These are phyloP conservation scores for Alternaria conjuncta DNA, from an alignment of 2,329 filamentous ascomycete genomes.

Conservation along the genomic window DNA sequence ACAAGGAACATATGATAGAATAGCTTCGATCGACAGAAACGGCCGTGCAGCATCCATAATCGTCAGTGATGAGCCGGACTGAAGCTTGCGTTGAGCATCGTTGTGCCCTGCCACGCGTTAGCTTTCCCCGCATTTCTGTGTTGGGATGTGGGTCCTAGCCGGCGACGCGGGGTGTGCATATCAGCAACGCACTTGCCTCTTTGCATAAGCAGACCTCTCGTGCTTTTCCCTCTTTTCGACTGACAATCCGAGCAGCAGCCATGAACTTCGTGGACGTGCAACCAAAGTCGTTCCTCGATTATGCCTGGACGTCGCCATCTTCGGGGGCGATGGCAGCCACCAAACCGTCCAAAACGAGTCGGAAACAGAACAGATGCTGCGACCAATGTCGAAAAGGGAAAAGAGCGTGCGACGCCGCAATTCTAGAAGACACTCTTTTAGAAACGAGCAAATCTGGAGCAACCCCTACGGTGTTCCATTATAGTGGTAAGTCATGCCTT, in stretches of 20 bases:
- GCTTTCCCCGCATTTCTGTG: conserved; percentile 38
- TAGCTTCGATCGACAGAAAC: neutral
- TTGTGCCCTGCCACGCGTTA: conserved; percentile 20
- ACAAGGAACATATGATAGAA: neutral
- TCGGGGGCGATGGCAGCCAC: conserved; percentile 23
- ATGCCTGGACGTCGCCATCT: conserved; percentile 45
- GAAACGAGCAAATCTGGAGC: conserved; percentile 29
- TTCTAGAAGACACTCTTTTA: conserved; percentile 43
- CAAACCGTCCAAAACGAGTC: conserved; percentile 43
- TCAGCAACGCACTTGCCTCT: conserved; percentile 24
- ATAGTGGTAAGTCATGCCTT: conserved; percentile 38
- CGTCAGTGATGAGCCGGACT: neutral
- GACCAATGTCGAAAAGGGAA: conserved; percentile 57
- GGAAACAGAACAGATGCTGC: conserved; percentile 54
- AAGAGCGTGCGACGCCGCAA: conserved; percentile 53
- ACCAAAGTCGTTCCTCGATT: conserved; percentile 45
- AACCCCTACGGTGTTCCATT: conserved; percentile 41
- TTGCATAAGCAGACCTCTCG: conserved; percentile 18
- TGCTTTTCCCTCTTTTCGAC: conserved; percentile 38
- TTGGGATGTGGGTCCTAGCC: conserved; percentile 25
- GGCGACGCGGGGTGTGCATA: conserved; percentile 40
- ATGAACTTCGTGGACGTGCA: conserved; percentile 49
- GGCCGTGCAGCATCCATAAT: neutral
- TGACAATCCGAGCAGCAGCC: conserved; percentile 28
- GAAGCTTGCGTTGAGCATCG: conserved; percentile 1